Percentiles rank a stretch among this genome's conserved stretches.
Conservation (phyloP, 2,329 filamentous ascomycete genomes). For the Aspergillus sp. region DNA sequence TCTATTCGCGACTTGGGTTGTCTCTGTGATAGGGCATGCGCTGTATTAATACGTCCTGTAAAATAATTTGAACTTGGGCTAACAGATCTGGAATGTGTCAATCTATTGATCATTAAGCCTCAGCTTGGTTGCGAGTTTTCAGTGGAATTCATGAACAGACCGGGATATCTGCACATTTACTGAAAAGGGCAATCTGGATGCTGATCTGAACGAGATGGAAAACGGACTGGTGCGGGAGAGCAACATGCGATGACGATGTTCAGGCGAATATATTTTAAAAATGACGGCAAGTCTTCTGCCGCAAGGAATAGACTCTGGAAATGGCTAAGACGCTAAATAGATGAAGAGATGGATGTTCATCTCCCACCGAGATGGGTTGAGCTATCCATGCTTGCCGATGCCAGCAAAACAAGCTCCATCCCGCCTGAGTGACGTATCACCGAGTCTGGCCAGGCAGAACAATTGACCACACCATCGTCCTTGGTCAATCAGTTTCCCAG, state of each 20-base stretch:
- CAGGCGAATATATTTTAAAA: too few species aligned
- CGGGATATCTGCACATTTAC: background rate
- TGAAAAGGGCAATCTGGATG: background rate
- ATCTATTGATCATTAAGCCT: background rate
- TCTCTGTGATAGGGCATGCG: background rate
- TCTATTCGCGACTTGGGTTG: background rate
- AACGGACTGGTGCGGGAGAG: background rate
- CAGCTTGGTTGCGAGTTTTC: too few species aligned
- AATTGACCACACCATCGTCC: constrained; percentile 3
- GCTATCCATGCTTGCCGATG: background rate
- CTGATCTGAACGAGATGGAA: background rate
- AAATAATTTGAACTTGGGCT: background rate
- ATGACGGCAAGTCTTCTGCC: too few species aligned
- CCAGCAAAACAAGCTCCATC: background rate
- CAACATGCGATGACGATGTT: background rate
- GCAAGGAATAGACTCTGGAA: too few species aligned
- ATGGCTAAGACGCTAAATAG: too few species aligned
- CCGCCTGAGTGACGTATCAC: constrained; percentile 3
- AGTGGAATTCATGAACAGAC: too few species aligned
- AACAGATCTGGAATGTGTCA: background rate
- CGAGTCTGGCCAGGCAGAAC: background rate
- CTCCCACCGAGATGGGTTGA: background rate
- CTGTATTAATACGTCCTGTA: background rate
- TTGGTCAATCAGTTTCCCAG: constrained; percentile 12
- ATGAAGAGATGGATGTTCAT: too few species aligned